These are phyloP conservation scores for Trichoderma brevicompactum DNA, from an alignment of 2,329 filamentous ascomycete genomes.

Conservation along the genomic window DNA sequence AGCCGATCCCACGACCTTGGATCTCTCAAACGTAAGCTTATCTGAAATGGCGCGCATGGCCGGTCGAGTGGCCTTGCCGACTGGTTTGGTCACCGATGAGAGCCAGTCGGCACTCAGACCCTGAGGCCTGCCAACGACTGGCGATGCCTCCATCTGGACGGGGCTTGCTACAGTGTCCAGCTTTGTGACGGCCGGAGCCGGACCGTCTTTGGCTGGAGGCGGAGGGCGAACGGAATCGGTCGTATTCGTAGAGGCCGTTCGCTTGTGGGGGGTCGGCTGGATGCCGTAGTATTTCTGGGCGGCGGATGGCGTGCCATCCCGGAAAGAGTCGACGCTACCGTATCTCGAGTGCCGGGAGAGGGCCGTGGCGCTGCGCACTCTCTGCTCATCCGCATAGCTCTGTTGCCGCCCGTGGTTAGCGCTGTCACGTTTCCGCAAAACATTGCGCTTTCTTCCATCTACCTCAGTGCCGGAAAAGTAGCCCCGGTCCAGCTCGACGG, in stretches of 20 bases:
- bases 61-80: slow-evolving; percentile 57
- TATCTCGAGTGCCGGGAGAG: slow-evolving; percentile 76
- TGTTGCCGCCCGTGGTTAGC: slow-evolving; percentile 68
- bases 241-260: slow-evolving; percentile 64
- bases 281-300: slow-evolving; percentile 72
- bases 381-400: slow-evolving; percentile 77
- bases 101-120: slow-evolving; percentile 62
- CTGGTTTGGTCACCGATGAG: slow-evolving; percentile 57
- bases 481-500: slow-evolving; percentile 75
- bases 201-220: slow-evolving; percentile 57
- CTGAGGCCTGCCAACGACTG: slow-evolving; percentile 50
- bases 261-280: slow-evolving; percentile 54
- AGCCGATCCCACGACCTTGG: slow-evolving; percentile 54
- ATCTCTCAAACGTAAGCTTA: slow-evolving; percentile 61
- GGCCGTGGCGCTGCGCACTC: slow-evolving; percentile 66
- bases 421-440: slow-evolving; percentile 78
- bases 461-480: slow-evolving; percentile 92
- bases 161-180: slow-evolving; percentile 54
- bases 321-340: slow-evolving; percentile 76
- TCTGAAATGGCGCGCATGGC: slow-evolving; percentile 89
- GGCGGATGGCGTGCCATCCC: slow-evolving; percentile 59
- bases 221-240: slow-evolving; percentile 58
- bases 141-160: slow-evolving; percentile 49
- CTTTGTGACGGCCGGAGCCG: slow-evolving; percentile 63
- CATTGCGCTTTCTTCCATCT: slow-evolving; percentile 74